These are phyloP conservation scores for Pseudotsuga menziesii DNA, from an alignment of 75 land plant genomes.

Conservation along the genomic window DNA sequence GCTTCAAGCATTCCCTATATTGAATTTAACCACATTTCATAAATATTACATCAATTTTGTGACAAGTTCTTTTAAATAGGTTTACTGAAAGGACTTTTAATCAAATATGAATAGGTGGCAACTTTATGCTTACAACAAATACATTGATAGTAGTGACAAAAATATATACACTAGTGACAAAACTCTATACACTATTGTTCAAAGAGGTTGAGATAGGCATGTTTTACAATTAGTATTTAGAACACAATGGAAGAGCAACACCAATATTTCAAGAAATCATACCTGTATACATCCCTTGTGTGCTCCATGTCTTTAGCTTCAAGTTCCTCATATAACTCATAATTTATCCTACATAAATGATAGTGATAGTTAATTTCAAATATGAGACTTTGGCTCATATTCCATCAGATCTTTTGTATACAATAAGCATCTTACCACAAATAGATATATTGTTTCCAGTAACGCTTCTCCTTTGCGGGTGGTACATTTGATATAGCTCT, in stretches of 20 bases:
- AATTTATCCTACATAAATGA: constrained; percentile 60
- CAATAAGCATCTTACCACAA: constrained; percentile 55
- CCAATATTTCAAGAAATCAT: neutral
- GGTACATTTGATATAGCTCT: constrained; percentile 95
- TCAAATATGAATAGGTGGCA: neutral
- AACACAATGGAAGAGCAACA: neutral
- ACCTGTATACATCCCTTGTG: constrained; percentile 82
- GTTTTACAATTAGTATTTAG: neutral
- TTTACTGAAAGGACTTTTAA: neutral
- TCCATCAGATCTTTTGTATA: neutral
- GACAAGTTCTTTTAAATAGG: neutral
- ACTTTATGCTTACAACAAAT: neutral
- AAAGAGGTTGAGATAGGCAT: neutral
- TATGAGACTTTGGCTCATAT: neutral
- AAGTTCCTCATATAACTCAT: constrained; percentile 89
- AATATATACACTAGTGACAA: no score
- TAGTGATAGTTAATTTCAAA: neutral
- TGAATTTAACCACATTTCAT: neutral
- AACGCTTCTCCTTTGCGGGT: constrained; percentile 96
- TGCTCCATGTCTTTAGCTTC: constrained; percentile 79
- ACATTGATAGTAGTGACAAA: neutral
- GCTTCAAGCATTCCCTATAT: constrained; percentile 73
- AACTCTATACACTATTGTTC: neutral
- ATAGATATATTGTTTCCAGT: constrained; percentile 94
- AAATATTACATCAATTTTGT: neutral